Evolutionary conservation across 352 stramenopile species (phyloP).

Genomic region (Aphanomyces euteiches): DNA sequence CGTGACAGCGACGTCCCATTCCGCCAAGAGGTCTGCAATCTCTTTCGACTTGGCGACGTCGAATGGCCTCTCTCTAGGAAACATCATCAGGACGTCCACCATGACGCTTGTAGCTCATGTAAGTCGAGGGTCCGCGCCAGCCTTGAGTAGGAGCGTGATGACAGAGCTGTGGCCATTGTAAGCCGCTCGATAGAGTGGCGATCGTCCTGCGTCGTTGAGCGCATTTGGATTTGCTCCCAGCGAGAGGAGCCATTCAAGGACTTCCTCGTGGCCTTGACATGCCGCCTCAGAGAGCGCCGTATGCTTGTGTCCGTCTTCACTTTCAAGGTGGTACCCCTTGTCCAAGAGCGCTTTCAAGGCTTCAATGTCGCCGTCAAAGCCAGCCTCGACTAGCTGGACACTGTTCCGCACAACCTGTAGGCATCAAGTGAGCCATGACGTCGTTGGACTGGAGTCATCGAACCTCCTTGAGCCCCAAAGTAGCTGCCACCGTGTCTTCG

Average conservation of each 20-base stretch:
- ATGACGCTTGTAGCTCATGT: conserved; percentile 3
- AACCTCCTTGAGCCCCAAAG: conserved; percentile 58
- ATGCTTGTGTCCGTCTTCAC: conserved; percentile 77
- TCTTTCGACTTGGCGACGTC: conserved; percentile 82
- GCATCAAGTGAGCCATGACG: neutral
- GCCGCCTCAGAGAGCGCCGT: conserved; percentile 83
- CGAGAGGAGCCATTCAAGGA: conserved; percentile 67
- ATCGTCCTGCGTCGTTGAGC: conserved; percentile 78
- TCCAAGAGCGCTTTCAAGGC: conserved; percentile 62
- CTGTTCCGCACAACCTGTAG: conserved; percentile 57
- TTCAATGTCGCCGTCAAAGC: conserved; percentile 84
- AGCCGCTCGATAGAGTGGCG: conserved; percentile 72
- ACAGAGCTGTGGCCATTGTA: conserved; percentile 84
- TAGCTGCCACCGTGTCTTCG: conserved; percentile 41
- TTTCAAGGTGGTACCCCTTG: conserved; percentile 87
- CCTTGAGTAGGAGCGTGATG: conserved; percentile 59
- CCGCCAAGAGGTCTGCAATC: conserved; percentile 49
- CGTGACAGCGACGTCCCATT: conserved; percentile 73
- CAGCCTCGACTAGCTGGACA: conserved; percentile 78
- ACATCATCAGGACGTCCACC: neutral
- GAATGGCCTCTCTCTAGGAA: conserved; percentile 62
- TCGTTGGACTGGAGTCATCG: neutral
- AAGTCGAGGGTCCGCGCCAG: conserved; percentile 68
- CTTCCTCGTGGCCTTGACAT: conserved; percentile 69
- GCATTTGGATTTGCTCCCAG: conserved; percentile 82